Conservation (phyloP, 202 grass and related monocot genomes). For the Digitaria exilis region DNA sequence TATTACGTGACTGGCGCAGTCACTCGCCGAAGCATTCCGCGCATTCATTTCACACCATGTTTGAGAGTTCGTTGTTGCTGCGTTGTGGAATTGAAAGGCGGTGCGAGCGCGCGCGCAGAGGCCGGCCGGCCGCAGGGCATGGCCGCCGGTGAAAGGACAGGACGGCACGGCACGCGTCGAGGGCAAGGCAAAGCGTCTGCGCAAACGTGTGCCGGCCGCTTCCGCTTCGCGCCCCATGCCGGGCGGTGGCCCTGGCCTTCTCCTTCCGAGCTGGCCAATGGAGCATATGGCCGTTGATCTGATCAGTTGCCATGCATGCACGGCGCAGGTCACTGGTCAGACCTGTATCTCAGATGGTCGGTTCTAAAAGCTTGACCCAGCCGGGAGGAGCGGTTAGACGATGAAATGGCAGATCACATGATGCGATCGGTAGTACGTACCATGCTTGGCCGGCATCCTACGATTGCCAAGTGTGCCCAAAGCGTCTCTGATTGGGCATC, state of each 20-base stretch:
- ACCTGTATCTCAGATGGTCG: conserved; percentile 11
- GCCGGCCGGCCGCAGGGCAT: conserved; percentile 23
- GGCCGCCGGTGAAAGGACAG: conserved; percentile 25
- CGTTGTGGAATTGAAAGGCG: too few relatives aligned
- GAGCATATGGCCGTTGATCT: too few relatives aligned
- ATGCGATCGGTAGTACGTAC: neutral
- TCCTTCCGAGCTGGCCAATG: conserved; percentile 4
- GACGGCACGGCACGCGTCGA: conserved; percentile 1
- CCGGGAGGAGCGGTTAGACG: neutral
- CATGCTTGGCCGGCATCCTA: neutral
- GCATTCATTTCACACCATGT: neutral
- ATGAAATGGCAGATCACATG: conserved; percentile 25
- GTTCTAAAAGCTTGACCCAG: too few relatives aligned
- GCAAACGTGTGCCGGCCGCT: conserved; percentile 23
- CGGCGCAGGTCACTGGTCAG: neutral
- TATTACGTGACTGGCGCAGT: neutral
- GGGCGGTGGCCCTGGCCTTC: neutral
- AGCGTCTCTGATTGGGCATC: neutral
- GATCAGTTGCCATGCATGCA: too few relatives aligned
- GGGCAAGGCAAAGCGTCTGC: neutral
- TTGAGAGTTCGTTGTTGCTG: neutral
- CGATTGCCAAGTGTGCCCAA: neutral
- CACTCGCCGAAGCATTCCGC: neutral
- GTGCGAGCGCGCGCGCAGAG: neutral
- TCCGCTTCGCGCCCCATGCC: neutral